Evolutionary conservation across 169 alveolate genomes (phyloP).

Genomic region (Eimeria tenella): DNA sequence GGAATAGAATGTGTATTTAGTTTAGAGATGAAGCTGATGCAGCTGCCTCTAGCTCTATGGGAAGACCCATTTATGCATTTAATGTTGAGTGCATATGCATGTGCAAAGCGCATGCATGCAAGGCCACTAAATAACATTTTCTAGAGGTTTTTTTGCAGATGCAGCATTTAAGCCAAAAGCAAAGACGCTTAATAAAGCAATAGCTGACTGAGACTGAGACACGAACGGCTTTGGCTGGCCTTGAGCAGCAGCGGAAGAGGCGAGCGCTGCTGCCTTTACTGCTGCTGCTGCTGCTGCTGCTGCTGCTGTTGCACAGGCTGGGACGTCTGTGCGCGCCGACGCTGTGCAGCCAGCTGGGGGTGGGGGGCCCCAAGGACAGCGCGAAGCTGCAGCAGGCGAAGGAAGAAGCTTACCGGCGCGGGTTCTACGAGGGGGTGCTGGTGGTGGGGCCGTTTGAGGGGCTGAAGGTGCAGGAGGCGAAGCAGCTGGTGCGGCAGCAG

Average conservation of each 20-base stretch:
- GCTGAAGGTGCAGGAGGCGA: slow-evolving; percentile 90
- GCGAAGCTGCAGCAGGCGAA: slow-evolving; percentile 96
- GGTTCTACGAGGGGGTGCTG: slow-evolving; percentile 98
- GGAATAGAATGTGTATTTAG: not conserved
- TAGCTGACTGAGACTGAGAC: too few species aligned
- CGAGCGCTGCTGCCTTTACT: too few species aligned
- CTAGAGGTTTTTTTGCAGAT: too few species aligned
- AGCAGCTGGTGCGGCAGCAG: slow-evolving; percentile 85
- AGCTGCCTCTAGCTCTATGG: not conserved
- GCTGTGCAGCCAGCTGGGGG: slow-evolving; percentile 86
- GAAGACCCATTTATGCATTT: not conserved
- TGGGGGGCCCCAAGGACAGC: slow-evolving; percentile 94
- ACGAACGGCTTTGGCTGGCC: too few species aligned
- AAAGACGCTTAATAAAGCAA: too few species aligned
- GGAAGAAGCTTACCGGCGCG: slow-evolving; percentile 96
- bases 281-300: slow-evolving; percentile 68
- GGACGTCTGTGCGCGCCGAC: slow-evolving; percentile 53
- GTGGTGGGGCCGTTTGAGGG: slow-evolving; percentile 94
- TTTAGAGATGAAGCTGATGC: not conserved
- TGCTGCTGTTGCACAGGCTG: slow-evolving; percentile 65
- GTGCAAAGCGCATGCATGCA: too few species aligned
- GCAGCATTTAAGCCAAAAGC: too few species aligned
- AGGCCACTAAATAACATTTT: too few species aligned
- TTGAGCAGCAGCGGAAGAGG: too few species aligned
- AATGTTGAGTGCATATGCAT: too few species aligned